Evolutionary conservation across 1,139 yeast species (phyloP).

Genomic region (Suhomyces panamericanus): DNA sequence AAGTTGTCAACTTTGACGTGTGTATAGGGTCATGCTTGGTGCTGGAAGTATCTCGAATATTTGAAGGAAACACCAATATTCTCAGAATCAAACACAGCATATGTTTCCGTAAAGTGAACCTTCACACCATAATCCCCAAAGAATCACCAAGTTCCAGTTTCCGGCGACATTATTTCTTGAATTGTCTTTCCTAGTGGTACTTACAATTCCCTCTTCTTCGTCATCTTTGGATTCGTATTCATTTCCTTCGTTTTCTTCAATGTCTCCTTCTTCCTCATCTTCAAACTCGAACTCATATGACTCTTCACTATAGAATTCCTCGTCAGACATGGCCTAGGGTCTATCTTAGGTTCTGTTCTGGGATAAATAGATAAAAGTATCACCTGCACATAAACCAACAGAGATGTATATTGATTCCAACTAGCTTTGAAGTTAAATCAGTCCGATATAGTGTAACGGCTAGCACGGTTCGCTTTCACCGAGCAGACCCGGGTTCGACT

Average conservation of each 20-base stretch:
- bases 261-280: slow-evolving; percentile 36
- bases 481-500: slow-evolving; percentile 83
- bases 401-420: background rate
- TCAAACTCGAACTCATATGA: slow-evolving; percentile 68
- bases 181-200: slow-evolving; percentile 6
- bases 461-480: slow-evolving; percentile 84
- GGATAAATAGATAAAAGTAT: background rate
- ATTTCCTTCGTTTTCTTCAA: slow-evolving; percentile 21
- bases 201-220: slow-evolving; percentile 17
- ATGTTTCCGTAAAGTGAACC: background rate
- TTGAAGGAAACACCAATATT: too few species aligned
- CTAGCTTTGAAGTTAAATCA: background rate
- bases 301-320: slow-evolving; percentile 58
- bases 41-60: too few species aligned
- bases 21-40: too few species aligned
- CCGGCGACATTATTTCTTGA: background rate
- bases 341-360: too few species aligned
- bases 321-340: slow-evolving; percentile 49
- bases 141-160: too few species aligned
- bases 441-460: slow-evolving; percentile 80
- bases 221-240: slow-evolving; percentile 24
- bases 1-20: background rate
- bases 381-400: background rate
- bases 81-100: too few species aligned
- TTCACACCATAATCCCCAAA: background rate